Base-by-base conservation (phyloP, 2,329 filamentous ascomycete genomes). In the Aspergillus sp. region DNA sequence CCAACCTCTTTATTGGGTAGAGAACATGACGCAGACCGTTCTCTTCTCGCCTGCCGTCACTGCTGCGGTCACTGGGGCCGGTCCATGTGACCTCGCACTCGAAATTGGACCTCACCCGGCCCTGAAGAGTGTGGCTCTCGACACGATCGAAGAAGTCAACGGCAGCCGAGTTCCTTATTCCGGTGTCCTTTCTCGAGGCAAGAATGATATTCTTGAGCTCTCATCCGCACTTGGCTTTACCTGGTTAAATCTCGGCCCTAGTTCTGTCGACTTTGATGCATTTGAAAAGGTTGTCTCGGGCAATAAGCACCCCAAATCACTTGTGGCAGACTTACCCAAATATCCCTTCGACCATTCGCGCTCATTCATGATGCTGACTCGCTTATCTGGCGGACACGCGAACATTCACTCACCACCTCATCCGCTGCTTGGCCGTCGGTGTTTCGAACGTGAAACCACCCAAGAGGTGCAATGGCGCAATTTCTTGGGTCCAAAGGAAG, bases 81-180 rank as follows among this genome's bases (percentile, higher is more conserved):
- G 21, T 25, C 29, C 20, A 45, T 21, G 17, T 17, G 43, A 16
- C 38, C 21, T 44, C 43, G 46, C 36, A 32, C 31, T 49, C 23
- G 68, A 71, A 38, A 54, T 70, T 7, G 70, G 70, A 2, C 67
- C 71, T 9, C 69, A 72, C 49, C 59, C 65, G 1, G 65, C 66
- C 1, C 48, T 72, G 2, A 60, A 62, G 31, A 59, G 67, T 1
- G 64, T 69, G 13, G 45, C 58, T 34, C 21, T 32, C 20, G 23
- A 49, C 25, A 43, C 25, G 13, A 43, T 49, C 16, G 20, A 23
- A 11, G 38, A 49, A 23, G 6, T 31, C n/a, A 36, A n/a, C 20
- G 47, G 25, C 47, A 38, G 25, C 23, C 34, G 34, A 11, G 38
- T 49, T 14, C 38, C 38, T 7, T 49, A 49, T 40, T 43, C 47